Percentiles rank a stretch among this genome's conserved stretches.
These are phyloP conservation scores for Entomortierella beljakovae DNA, from an alignment of 192 early-diverging fungal species.

Conservation along the genomic window DNA sequence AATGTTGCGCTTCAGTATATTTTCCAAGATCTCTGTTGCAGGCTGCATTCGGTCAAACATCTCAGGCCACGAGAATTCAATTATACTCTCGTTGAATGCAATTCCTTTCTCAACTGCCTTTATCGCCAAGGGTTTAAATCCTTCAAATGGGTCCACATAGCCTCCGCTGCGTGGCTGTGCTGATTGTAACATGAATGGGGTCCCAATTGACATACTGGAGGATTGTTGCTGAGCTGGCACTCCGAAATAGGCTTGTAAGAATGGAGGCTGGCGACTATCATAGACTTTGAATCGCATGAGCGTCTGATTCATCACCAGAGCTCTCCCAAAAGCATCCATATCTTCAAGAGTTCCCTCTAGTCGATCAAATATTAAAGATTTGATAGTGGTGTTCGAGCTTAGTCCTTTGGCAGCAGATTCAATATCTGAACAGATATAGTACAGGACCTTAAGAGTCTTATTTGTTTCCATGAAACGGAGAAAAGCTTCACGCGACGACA, in stretches of 20 bases:
- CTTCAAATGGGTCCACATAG: conserved; percentile 39
- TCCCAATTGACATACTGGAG: background rate
- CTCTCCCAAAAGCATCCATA: conserved; percentile 21
- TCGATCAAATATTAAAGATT: conserved; percentile 32
- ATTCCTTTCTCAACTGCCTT: conserved; percentile 22
- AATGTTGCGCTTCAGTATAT: conserved; percentile 18
- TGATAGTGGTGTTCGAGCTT: conserved; percentile 8
- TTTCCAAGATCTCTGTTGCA: conserved; percentile 17
- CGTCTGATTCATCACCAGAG: conserved; percentile 25
- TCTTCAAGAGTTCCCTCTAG: conserved; percentile 19
- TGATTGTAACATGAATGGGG: background rate
- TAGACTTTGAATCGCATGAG: conserved; percentile 42
- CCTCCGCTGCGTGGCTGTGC: conserved; percentile 5
- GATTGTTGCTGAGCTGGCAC: background rate
- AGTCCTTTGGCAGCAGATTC: conserved; percentile 23
- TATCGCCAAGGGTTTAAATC: conserved; percentile 27
- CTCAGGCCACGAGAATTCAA: conserved; percentile 45
- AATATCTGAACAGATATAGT: conserved; percentile 20
- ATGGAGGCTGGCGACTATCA: conserved; percentile 19
- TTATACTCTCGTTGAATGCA: conserved; percentile 23
- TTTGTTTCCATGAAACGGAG: conserved; percentile 19
- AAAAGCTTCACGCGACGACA: conserved; percentile 10
- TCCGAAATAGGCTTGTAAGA: conserved; percentile 27
- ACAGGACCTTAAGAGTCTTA: conserved; percentile 32
- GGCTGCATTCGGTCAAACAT: conserved; percentile 38